These are phyloP conservation scores for Nymphaea colorata DNA, from an alignment of 164 flowering plant species.

Conservation along the genomic window DNA sequence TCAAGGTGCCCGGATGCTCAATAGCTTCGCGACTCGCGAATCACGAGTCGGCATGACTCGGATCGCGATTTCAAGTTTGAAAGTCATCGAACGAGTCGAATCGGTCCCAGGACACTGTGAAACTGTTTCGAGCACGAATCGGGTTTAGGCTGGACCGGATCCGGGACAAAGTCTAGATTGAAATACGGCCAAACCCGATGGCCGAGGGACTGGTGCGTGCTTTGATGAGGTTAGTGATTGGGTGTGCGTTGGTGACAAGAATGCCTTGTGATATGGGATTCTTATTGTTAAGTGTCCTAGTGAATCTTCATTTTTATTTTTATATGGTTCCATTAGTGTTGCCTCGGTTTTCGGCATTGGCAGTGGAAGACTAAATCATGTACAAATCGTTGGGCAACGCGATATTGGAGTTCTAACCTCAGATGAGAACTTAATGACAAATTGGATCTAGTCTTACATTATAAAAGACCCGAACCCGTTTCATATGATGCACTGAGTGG, in stretches of 20 bases:
- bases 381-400: background rate
- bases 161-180: too few relatives aligned
- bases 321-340: background rate
- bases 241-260: background rate
- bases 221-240: background rate
- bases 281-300: too few relatives aligned
- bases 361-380: background rate
- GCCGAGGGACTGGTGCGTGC: background rate
- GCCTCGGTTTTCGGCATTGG: background rate
- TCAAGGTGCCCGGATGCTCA: background rate
- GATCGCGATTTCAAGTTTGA: too few relatives aligned
- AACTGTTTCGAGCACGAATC: too few relatives aligned
- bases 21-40: too few relatives aligned
- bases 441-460: background rate
- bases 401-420: background rate
- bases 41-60: too few relatives aligned
- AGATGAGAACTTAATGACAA: too few relatives aligned
- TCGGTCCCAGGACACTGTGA: too few relatives aligned
- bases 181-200: too few relatives aligned
- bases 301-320: background rate
- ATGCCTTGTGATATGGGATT: background rate
- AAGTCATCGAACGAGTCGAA: too few relatives aligned
- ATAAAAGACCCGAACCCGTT: background rate
- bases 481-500: too few relatives aligned
- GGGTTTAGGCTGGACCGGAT: too few relatives aligned